Evolutionary conservation across 1,139 yeast species (phyloP), one percentile per base, ranked within the genome.

Genomic region (Scheffersomyces parashehatae): DNA sequence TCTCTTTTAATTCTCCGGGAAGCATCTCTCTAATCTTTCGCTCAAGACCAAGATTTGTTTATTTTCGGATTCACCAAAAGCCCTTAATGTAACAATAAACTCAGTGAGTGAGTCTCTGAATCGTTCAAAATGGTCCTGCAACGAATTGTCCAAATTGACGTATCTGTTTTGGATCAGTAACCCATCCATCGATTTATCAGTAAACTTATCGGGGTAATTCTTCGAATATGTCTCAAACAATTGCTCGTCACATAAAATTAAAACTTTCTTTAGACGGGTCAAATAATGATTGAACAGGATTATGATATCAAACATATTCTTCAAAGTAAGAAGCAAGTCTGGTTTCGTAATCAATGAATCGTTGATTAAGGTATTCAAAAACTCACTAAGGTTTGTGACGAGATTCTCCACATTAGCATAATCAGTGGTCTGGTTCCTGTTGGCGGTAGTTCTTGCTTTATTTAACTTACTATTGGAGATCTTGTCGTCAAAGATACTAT

Each of bases 281-380:
- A 83, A 60, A 51, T 80, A 82, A 47, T 76, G 73, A 49, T 83
- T 81, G 58, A 73, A 86, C 58, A 75, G 75, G 14, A 82, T 64
- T 12, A 81, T 67, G 32, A 78, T 65, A 31, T 75, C 73, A 41
- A 80, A 64, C 43, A 81, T 55, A 37, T 63, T 65, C 49, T 75
- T 72, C 15, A 79, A 68, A 9, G 79, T 68, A 39, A 73, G 68
- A 39, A 86, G 68, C 40, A 86, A 65, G 38, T 73, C 75, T 24
- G 79, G 75, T 44, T 82, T 81, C 1, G 93, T 84, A 40, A 88
- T 68, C 58, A 87, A 73, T 24, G 90, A 80, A 50, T 85, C 88
- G 50, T 82, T 77, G 54, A 88, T 64, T 28, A 86, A 73, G 1
- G 85, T 79, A 56, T 84, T 86, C 48, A 88, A 65, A 53, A 79